These are phyloP conservation scores for Casuarina glauca DNA, from an alignment of 306 rosid genomes.

Conservation along the genomic window DNA sequence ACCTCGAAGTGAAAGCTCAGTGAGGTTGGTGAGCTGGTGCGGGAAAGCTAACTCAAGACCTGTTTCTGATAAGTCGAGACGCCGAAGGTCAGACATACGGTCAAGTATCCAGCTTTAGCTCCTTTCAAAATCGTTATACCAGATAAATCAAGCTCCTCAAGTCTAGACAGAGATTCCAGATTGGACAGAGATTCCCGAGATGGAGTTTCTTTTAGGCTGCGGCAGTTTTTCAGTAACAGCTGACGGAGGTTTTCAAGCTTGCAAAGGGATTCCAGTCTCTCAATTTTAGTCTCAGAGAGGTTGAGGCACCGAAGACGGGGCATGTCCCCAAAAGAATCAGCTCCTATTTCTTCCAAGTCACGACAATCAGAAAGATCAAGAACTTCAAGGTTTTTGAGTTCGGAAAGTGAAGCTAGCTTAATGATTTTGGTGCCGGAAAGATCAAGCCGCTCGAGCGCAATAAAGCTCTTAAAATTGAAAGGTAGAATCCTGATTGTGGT, in stretches of 20 bases:
- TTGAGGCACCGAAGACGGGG: constrained; percentile 16
- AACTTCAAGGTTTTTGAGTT: neutral
- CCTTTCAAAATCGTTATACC: constrained; percentile 20
- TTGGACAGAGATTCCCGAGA: too few species aligned
- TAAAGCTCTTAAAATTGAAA: constrained; percentile 4
- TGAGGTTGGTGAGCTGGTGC: constrained; percentile 24
- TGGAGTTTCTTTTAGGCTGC: too few species aligned
- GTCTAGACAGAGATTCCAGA: constrained; percentile 1
- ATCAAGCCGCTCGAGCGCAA: constrained; percentile 26
- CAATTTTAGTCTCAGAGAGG: constrained; percentile 33
- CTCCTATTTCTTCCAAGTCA: neutral
- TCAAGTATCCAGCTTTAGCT: constrained; percentile 11
- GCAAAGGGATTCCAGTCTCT: neutral
- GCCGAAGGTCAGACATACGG: constrained; percentile 17
- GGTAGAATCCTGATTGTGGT: constrained; percentile 20
- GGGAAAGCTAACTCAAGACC: constrained; percentile 9
- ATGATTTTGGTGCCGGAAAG: constrained; percentile 26
- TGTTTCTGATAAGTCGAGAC: constrained; percentile 36
- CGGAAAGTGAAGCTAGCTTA: constrained; percentile 24
- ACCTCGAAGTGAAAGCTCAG: constrained; percentile 29
- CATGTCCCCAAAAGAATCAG: constrained; percentile 20
- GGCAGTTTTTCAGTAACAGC: neutral
- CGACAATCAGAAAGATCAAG: neutral
- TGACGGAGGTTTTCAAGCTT: constrained; percentile 6
- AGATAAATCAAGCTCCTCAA: constrained; percentile 29